phyloP scores from a whole-genome alignment of 345 rosid genomes.

The Lumnitzera racemosa region DNA sequence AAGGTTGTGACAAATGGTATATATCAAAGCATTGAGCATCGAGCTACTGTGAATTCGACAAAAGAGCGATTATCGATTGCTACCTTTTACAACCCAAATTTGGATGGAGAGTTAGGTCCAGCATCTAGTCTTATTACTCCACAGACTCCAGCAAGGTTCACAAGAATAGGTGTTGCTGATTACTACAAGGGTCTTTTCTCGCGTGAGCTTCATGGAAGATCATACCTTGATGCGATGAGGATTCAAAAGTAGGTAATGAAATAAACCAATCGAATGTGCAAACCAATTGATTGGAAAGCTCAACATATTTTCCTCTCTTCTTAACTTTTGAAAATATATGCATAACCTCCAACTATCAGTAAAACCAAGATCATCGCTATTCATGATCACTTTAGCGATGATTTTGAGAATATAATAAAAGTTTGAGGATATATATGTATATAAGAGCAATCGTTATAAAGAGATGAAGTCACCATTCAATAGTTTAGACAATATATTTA shows the following conservation, averaged over 20 bases:
- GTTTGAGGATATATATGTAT: no score
- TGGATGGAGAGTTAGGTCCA: conserved; percentile 2
- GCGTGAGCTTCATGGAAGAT: neutral
- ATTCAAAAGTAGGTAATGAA: neutral
- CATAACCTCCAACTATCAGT: no score
- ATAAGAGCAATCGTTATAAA: no score
- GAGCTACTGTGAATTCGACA: neutral
- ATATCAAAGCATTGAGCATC: neutral
- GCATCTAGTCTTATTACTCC: neutral
- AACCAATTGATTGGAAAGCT: no score
- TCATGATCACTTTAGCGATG: no score
- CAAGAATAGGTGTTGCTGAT: neutral
- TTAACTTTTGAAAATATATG: no score
- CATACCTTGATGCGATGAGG: neutral
- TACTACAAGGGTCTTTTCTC: neutral
- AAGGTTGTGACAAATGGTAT: neutral
- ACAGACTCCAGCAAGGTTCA: neutral
- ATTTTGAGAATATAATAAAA: no score
- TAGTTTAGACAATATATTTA: no score
- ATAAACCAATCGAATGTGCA: neutral
- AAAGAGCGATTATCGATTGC: neutral
- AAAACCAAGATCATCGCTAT: no score
- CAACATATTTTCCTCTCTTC: no score
- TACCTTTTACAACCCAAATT: neutral
- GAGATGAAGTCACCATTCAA: no score